Evolutionary conservation across 208 protist genomes (phyloP).

Genomic region (Trypanosomatidae sp.): DNA sequence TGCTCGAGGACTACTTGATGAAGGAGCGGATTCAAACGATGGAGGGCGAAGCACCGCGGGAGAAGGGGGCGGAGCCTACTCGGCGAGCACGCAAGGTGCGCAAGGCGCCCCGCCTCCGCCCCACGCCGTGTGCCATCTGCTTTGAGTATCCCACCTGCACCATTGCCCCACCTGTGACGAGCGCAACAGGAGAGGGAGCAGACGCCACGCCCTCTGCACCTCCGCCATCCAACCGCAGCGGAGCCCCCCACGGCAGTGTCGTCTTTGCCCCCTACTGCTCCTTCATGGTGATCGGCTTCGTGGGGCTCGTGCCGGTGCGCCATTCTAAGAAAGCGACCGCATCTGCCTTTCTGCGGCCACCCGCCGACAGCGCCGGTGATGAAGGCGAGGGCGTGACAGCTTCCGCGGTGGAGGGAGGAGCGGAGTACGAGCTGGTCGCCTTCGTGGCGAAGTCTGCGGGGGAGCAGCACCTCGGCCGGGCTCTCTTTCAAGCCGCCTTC

Average conservation of each 20-base stretch:
- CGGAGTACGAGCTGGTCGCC: slow-evolving; percentile 28
- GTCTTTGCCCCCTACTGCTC: slow-evolving; percentile 13
- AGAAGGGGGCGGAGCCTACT: not conserved
- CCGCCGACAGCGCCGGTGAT: slow-evolving; percentile 3
- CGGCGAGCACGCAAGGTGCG: too few species aligned
- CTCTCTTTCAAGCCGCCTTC: slow-evolving; percentile 36
- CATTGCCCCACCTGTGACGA: slow-evolving; percentile 20
- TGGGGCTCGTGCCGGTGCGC: slow-evolving; percentile 20
- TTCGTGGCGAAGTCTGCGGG: slow-evolving; percentile 52
- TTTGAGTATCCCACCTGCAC: slow-evolving; percentile 34
- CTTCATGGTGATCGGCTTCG: slow-evolving; percentile 25
- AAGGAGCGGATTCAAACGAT: too few species aligned
- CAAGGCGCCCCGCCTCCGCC: slow-evolving; percentile 15
- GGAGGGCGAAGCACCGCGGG: not conserved
- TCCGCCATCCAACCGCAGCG: not conserved
- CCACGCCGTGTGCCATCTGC: slow-evolving; percentile 41
- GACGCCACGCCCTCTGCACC: not conserved
- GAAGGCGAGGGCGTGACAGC: not conserved
- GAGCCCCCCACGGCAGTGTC: slow-evolving; percentile 16
- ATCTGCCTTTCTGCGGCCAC: slow-evolving; percentile 4
- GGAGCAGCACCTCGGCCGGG: slow-evolving; percentile 41
- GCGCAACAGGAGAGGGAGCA: slow-evolving; percentile 16
- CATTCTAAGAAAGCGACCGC: not conserved
- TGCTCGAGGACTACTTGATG: too few species aligned
- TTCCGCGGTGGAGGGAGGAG: not conserved